Evolutionary conservation across 306 rosid species (phyloP).

Genomic region (Gillenia trifoliata): DNA sequence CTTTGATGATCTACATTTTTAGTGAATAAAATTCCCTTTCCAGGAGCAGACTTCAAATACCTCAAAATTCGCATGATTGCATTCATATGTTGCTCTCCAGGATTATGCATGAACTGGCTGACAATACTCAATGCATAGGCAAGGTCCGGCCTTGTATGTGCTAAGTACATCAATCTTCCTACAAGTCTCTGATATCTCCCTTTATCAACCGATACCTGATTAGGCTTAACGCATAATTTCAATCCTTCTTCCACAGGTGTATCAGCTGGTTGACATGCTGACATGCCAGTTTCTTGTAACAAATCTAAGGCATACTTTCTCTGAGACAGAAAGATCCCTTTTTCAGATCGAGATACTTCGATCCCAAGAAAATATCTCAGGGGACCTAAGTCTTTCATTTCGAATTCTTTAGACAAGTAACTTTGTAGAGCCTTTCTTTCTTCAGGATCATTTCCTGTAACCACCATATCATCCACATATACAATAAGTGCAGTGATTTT

Average conservation of each 20-base stretch:
- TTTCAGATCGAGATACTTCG: not conserved
- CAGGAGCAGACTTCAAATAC: too few species aligned
- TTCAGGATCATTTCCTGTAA: not conserved
- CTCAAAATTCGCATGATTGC: too few species aligned
- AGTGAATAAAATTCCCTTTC: too few species aligned
- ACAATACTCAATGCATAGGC: too few species aligned
- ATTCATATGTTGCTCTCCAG: too few species aligned
- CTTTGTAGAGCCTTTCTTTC: not conserved
- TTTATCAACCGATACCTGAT: too few species aligned
- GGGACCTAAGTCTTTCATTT: not conserved
- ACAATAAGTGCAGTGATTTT: not conserved
- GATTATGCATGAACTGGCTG: too few species aligned
- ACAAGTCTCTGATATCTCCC: too few species aligned
- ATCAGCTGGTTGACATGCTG: not conserved
- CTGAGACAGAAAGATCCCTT: not conserved
- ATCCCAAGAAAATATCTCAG: not conserved
- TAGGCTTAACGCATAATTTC: too few species aligned
- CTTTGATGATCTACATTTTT: too few species aligned
- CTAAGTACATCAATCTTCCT: too few species aligned
- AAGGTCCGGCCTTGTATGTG: too few species aligned
- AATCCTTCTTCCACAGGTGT: fast-evolving
- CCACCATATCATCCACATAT: not conserved
- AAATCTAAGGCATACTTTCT: not conserved
- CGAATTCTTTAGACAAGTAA: not conserved
- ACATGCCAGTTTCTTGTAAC: not conserved